These are phyloP conservation scores for Diplodia sapinea DNA, from an alignment of 2,329 filamentous ascomycete species.

Conservation along the genomic window DNA sequence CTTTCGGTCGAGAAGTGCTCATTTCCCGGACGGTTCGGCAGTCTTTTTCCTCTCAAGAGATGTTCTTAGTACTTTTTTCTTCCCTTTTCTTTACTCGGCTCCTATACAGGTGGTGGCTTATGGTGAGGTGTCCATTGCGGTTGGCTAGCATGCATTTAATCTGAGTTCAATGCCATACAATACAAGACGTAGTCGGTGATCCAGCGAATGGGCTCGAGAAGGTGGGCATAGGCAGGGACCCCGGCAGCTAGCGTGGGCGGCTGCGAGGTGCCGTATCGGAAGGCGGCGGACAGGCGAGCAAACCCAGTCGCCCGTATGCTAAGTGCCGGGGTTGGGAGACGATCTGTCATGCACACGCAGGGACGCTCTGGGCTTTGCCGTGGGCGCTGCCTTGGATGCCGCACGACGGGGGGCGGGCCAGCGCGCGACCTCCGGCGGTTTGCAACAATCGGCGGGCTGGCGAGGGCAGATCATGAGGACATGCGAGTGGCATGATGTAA, in stretches of 20 bases:
- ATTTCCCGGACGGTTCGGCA: slow-evolving; percentile 29
- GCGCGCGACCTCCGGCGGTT: neutral
- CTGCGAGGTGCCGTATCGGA: slow-evolving; percentile 14
- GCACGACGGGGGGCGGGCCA: slow-evolving; percentile 22
- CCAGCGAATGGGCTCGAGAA: neutral
- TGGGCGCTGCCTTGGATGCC: slow-evolving; percentile 2
- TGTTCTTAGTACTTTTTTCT: slow-evolving; percentile 30
- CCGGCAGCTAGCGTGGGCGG: slow-evolving; percentile 4
- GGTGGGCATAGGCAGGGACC: slow-evolving; percentile 8
- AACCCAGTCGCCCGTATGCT: slow-evolving; percentile 16
- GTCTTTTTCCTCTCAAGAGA: slow-evolving; percentile 29
- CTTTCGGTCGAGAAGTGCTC: slow-evolving; percentile 30
- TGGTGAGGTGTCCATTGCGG: slow-evolving; percentile 29
- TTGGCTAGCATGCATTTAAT: slow-evolving; percentile 31
- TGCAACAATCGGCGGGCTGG: slow-evolving; percentile 8
- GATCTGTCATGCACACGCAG: slow-evolving; percentile 26
- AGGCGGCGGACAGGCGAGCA: slow-evolving; percentile 15
- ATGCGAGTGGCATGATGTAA: slow-evolving; percentile 30
- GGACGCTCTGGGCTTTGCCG: slow-evolving; percentile 9
- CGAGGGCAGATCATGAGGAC: slow-evolving; percentile 25
- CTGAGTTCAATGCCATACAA: slow-evolving; percentile 28
- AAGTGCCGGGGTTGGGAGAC: slow-evolving; percentile 6
- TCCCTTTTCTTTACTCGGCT: slow-evolving; percentile 28
- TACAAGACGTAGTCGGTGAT: slow-evolving; percentile 7
- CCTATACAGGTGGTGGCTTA: slow-evolving; percentile 30